Evolutionary conservation across 1,284 basidiomycete species (phyloP), one percentile per base, ranked within the genome.

Genomic region (Tylopilus orsonianus): DNA sequence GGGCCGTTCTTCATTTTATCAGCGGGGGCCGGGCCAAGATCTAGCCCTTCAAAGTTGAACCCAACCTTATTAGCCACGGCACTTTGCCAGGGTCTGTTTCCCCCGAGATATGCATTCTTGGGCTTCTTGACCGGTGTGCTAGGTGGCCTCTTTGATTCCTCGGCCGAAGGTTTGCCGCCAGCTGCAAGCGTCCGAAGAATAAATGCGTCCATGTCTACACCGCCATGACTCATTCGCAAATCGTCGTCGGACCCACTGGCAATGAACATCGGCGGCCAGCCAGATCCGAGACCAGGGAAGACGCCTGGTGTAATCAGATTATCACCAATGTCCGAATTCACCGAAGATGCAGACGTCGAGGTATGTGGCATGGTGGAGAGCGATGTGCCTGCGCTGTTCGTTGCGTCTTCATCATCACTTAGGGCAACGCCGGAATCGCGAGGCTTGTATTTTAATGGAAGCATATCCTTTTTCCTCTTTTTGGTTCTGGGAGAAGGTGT

Each of bases 51-150:
- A 52, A 83, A 80, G 41, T 76, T 73, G 47, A 80, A 74, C 0
- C 81, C 84, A 46, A 88, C 80, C 66, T 85, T 88, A 55, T 74
- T 66, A 7, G 85, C 75, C 12, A 89, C 75, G 2, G 87, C 86
- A 60, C 86, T 88, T 64, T 88, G 87, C 86, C 87, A 89, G 4
- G 83, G 85, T 9, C 87, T 73, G 39, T 78, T 77, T 35, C 75
- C 73, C 26, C 72, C 71, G 36, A 87, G 67, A 56, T 79, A 75
- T 29, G 76, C 73, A 16, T 79, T 81, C 67, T 84, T 84, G 49
- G 74, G 65, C 59, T 77, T 82, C 74, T 91, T 91, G 38, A 89
- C 85, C 0, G 89, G 88, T 3, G 89, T 91, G 0, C 84, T 87
- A 5, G 88, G 88, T 13, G 80, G 79, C 42, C 74, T 80, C 71